Percentiles rank a stretch among this genome's conserved stretches.
phyloP scores from a whole-genome alignment of 768 basidiomycete genomes.

The Lentinula boryana region DNA sequence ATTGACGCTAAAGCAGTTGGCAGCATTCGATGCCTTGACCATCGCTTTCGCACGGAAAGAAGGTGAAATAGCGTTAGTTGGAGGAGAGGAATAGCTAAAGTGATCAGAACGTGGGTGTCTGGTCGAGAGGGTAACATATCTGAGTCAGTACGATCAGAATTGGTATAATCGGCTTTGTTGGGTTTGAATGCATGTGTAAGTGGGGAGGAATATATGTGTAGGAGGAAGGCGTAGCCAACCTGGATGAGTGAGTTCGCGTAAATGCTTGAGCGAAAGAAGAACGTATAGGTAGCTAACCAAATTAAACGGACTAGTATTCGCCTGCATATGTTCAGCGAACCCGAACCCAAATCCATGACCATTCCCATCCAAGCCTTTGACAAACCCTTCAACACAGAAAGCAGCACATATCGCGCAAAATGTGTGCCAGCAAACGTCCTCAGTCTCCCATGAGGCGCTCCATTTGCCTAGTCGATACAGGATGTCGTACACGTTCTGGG shows the following conservation, averaged over 20 bases:
- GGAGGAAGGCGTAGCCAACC: conserved; percentile 74
- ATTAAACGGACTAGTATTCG: conserved; percentile 62
- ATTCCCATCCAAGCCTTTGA: conserved; percentile 62
- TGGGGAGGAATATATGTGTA: conserved; percentile 70
- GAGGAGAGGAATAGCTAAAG: conserved; percentile 65
- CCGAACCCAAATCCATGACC: conserved; percentile 27
- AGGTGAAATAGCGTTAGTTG: conserved; percentile 67
- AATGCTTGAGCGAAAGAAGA: neutral
- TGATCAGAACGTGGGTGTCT: conserved; percentile 68
- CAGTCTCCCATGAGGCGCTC: conserved; percentile 46
- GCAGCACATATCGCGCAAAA: conserved; percentile 64
- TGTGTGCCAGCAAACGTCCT: conserved; percentile 66
- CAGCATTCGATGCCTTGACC: conserved; percentile 62
- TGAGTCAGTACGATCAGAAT: neutral
- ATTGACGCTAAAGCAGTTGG: conserved; percentile 61
- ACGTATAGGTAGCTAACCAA: conserved; percentile 38
- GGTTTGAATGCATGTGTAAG: conserved; percentile 45
- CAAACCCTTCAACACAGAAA: conserved; percentile 59
- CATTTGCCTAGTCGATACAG: conserved; percentile 35
- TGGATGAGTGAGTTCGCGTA: conserved; percentile 18
- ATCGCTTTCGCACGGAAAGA: conserved; percentile 56
- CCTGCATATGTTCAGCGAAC: conserved; percentile 30
- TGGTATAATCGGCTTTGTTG: neutral
- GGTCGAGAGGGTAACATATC: conserved; percentile 52
- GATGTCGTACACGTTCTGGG: conserved; percentile 19